Base-by-base conservation (phyloP, 202 grass and related monocot genomes). In the Bolboschoenoplectus hybrid region DNA sequence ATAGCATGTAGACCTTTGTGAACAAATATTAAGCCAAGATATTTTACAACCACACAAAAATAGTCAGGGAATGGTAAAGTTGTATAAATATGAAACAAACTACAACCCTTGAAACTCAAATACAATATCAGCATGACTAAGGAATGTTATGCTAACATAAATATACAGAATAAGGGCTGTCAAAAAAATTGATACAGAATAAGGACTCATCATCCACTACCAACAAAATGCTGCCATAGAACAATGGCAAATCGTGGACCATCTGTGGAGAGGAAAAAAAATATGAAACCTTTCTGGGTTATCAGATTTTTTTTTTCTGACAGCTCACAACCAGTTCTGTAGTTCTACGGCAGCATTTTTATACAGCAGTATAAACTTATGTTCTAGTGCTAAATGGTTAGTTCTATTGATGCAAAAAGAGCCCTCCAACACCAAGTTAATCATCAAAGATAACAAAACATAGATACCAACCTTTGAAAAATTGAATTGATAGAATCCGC, bases 401-500 rank as follows among this genome's bases (percentile, higher is more conserved):
- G 17, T 75, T 52, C 47, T 52, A 52, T 53, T 11, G 9, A 34
- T 32, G 3, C 9, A 34, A 17, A 57, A 57, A 13, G 35, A 57
- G 2, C 50, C 32, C 13, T 78, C 74, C 40, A 2, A 57, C 34
- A 78, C 11, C 4, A n/a, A 38, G 34, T 17, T 9, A 57, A 6
- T 45, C 41, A 72, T 47, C 44, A n/a, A 47, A 26, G 20, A 47
- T 40, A 9, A 78, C 0, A 78, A 58, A 78, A 78, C 0, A 40
- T 78, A 39, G 12, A 51, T 39, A 58, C 51, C 12, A 78, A 78
- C 74, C 51, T 78, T 56, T 78, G 51, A 78, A 78, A 68, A 51
- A 38, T 78, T 78, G 49, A n/a, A 78, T 57, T 57, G 51, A 17
- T 40, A 57, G 13, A 78, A 57, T 58, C 34, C 51, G 57, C 74